Evolutionary conservation across 1,284 basidiomycete species (phyloP).

Genomic region (Ganoderma sinense): DNA sequence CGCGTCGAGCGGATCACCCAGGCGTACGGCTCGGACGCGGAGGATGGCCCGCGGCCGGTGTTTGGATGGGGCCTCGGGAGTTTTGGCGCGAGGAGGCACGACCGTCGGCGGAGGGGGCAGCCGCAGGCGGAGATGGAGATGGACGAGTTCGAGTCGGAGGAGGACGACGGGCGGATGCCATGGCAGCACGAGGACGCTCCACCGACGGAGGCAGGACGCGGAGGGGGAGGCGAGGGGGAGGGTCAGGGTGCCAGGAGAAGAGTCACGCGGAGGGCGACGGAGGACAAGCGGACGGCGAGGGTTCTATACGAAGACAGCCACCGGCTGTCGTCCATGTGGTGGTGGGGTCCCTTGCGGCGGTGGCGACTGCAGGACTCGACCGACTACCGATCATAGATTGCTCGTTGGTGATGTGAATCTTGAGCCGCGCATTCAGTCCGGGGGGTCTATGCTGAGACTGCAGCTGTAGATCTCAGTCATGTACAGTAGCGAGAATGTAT

Average conservation of each 20-base stretch:
- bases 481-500: background rate
- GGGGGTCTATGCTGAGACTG: background rate
- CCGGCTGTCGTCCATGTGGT: slow-evolving; percentile 63
- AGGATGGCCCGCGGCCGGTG: slow-evolving; percentile 34
- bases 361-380: slow-evolving; percentile 83
- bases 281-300: slow-evolving; percentile 18
- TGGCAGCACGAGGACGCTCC: slow-evolving; percentile 30
- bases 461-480: background rate
- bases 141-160: slow-evolving; percentile 32
- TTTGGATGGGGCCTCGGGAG: slow-evolving; percentile 78
- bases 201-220: slow-evolving; percentile 36
- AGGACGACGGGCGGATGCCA: slow-evolving; percentile 27
- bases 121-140: slow-evolving; percentile 36
- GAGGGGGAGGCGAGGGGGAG: slow-evolving; percentile 14
- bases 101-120: slow-evolving; percentile 24
- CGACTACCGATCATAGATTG: slow-evolving; percentile 53
- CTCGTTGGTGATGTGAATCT: background rate
- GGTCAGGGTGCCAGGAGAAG: slow-evolving; percentile 23
- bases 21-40: slow-evolving; percentile 54
- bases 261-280: slow-evolving; percentile 21
- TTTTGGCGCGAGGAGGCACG: slow-evolving; percentile 59
- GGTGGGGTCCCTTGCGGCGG: slow-evolving; percentile 77
- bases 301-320: slow-evolving; percentile 25
- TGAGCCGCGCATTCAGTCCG: background rate
- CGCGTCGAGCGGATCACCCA: slow-evolving; percentile 67